A percentile compares a stretch with the other conserved stretches of the same genome.
These are phyloP conservation scores for Papiliotrema nemorosa DNA, from an alignment of 1,284 basidiomycete species.

Conservation along the genomic window DNA sequence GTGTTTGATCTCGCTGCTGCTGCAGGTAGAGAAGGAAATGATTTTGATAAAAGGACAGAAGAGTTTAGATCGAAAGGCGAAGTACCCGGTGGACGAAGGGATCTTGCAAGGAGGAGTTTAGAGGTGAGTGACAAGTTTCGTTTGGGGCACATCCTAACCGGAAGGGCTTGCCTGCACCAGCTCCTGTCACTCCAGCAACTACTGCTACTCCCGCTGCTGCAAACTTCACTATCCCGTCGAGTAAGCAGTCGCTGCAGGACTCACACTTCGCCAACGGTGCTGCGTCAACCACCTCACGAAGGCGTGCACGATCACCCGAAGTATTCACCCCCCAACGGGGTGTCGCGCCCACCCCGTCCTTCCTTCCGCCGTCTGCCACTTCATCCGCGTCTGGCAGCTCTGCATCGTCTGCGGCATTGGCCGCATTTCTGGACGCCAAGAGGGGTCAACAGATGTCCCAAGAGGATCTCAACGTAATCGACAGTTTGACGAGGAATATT, in stretches of 20 bases:
- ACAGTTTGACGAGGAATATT: constrained; percentile 27
- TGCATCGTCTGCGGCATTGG: constrained; percentile 21
- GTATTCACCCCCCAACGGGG: not conserved
- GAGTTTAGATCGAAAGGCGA: constrained; percentile 29
- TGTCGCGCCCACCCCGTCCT: not conserved
- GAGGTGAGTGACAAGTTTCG: constrained; percentile 10
- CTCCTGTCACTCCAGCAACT: not conserved
- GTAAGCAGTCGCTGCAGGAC: too few species aligned
- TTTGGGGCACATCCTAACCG: not conserved
- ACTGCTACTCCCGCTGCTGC: too few species aligned
- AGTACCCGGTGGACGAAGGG: constrained; percentile 23
- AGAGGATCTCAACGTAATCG: constrained; percentile 33
- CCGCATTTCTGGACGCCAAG: constrained; percentile 34
- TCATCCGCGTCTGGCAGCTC: not conserved
- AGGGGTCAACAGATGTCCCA: constrained; percentile 22
- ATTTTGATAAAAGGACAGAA: constrained; percentile 28
- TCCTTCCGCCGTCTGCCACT: constrained; percentile 7
- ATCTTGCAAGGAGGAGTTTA: constrained; percentile 16
- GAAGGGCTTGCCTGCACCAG: not conserved
- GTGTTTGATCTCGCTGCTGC: constrained; percentile 35
- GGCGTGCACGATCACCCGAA: too few species aligned
- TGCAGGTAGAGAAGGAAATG: constrained; percentile 23
- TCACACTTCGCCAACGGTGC: too few species aligned
- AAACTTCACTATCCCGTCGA: too few species aligned
- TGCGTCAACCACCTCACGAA: too few species aligned